phyloP scores from a whole-genome alignment of 1,284 basidiomycete species.

The Cryptococcus amylolentus region DNA sequence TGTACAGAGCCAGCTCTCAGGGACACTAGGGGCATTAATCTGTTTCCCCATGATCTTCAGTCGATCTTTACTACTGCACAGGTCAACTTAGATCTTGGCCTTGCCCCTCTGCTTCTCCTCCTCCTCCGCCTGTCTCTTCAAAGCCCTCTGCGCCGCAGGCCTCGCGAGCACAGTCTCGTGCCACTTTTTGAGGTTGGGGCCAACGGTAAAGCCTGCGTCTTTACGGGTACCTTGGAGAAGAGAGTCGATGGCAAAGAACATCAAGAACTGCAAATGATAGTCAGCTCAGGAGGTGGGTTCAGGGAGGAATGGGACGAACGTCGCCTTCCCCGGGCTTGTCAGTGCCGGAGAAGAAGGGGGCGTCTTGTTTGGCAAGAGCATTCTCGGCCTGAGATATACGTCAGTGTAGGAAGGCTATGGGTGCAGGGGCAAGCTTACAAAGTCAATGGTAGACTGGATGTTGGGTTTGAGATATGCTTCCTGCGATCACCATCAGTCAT shows the following conservation, averaged over 20 bases:
- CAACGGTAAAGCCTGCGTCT: slow-evolving; percentile 23
- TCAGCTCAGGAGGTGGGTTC: neutral
- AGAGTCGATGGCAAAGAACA: slow-evolving; percentile 34
- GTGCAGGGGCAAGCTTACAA: slow-evolving; percentile 3
- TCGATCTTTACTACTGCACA: neutral
- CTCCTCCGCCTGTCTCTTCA: slow-evolving; percentile 25
- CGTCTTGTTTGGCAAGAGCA: slow-evolving; percentile 18
- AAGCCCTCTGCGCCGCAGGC: slow-evolving; percentile 24
- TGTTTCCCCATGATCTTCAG: neutral
- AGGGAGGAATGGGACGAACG: slow-evolving; percentile 15
- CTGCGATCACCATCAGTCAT: neutral
- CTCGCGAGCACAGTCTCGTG: slow-evolving; percentile 19
- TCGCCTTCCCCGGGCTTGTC: slow-evolving; percentile 39
- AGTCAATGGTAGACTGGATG: slow-evolving; percentile 15
- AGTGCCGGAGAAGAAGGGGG: slow-evolving; percentile 30
- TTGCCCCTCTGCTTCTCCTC: slow-evolving; percentile 23
- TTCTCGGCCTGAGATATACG: slow-evolving; percentile 17
- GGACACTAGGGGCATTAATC: no score
- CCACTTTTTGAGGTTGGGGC: slow-evolving; percentile 23
- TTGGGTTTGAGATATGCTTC: slow-evolving; percentile 18
- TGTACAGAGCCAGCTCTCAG: no score
- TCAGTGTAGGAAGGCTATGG: no score
- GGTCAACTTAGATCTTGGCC: slow-evolving; percentile 23
- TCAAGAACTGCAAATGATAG: slow-evolving; percentile 28
- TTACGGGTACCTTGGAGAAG: slow-evolving; percentile 22